Evolutionary conservation across 441 rosid species (phyloP).

Genomic region (Dalechampia spathulata): DNA sequence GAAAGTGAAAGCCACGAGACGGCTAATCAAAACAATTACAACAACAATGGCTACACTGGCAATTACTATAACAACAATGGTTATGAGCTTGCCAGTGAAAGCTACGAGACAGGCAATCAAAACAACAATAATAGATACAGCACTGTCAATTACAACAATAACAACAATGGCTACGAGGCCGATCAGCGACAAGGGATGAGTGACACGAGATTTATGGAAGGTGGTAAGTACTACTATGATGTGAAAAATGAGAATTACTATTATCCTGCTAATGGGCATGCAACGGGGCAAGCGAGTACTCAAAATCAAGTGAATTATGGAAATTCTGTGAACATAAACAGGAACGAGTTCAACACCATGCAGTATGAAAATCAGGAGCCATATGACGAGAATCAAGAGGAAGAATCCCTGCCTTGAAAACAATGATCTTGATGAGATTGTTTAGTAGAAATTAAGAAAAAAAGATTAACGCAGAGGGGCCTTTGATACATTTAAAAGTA

Average conservation of each 20-base stretch:
- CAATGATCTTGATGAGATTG: not conserved
- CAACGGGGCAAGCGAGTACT: constrained; percentile 12
- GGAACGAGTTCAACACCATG: constrained; percentile 43
- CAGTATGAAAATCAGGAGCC: constrained; percentile 32
- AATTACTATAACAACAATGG: not conserved
- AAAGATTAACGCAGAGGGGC: not conserved
- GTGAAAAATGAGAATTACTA: constrained; percentile 17
- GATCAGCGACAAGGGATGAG: constrained; percentile 60
- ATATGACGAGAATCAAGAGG: constrained; percentile 38
- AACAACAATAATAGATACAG: not conserved
- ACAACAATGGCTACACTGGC: not conserved
- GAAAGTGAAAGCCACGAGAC: not conserved
- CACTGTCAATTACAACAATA: not conserved
- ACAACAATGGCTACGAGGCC: constrained; percentile 6
- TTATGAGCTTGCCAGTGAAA: not conserved
- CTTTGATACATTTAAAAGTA: not conserved
- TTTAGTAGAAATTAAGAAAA: not conserved
- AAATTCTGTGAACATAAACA: constrained; percentile 11
- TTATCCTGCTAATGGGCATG: constrained; percentile 16
- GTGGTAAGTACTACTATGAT: constrained; percentile 45
- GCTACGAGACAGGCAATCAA: not conserved
- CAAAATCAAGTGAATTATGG: constrained; percentile 16
- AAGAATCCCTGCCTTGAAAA: constrained; percentile 28
- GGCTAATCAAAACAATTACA: not conserved
- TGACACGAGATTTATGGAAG: constrained; percentile 57